These are phyloP conservation scores for Senecio squalidus DNA, from an alignment of 140 eudicot species.

Conservation along the genomic window DNA sequence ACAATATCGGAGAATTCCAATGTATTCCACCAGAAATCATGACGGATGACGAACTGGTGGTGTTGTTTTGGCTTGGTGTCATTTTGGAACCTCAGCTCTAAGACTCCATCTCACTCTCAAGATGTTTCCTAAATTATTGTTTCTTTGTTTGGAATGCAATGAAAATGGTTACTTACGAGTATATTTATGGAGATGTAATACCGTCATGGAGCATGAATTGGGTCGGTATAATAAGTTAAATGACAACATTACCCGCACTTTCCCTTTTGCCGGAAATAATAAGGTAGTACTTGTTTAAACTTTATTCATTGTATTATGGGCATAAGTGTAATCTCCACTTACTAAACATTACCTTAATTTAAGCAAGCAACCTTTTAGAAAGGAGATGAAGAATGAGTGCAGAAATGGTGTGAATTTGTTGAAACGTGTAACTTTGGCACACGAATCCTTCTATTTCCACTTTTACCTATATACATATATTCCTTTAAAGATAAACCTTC, in stretches of 20 bases:
- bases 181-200: slow-evolving; percentile 15
- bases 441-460: slow-evolving; percentile 1
- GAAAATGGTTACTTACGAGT: slow-evolving; percentile 5
- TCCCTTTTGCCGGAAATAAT: too few relatives aligned
- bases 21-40: slow-evolving; percentile 2
- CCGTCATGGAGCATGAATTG: slow-evolving; percentile 14
- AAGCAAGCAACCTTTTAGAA: not conserved
- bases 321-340: too few relatives aligned
- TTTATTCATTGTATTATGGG: too few relatives aligned
- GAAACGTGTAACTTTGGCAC: slow-evolving; percentile 10
- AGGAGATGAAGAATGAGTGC: slow-evolving; percentile 4
- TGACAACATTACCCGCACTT: too few relatives aligned
- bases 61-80: slow-evolving; percentile 7
- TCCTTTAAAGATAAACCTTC: not conserved
- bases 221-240: too few relatives aligned
- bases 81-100: too few relatives aligned
- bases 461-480: not conserved
- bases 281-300: too few relatives aligned
- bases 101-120: too few relatives aligned
- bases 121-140: too few relatives aligned
- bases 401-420: too few relatives aligned
- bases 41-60: not conserved
- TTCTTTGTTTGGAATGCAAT: not conserved
- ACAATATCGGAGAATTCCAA: slow-evolving; percentile 48
- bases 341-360: too few relatives aligned